These are phyloP conservation scores for Petasospora fabianii DNA, from an alignment of 1,139 yeast species.

Conservation along the genomic window DNA sequence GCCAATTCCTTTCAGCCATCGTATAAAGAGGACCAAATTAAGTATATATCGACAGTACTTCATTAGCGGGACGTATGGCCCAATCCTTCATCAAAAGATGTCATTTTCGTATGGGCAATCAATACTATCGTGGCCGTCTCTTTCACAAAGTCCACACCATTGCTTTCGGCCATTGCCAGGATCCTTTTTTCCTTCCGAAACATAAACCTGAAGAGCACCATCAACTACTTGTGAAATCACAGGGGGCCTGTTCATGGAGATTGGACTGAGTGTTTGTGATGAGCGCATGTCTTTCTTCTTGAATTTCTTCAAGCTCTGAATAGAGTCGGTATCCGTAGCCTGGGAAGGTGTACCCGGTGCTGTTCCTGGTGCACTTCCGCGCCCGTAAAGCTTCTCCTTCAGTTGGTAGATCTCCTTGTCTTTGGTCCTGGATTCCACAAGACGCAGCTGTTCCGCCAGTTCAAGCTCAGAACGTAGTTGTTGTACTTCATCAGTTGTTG, in stretches of 20 bases:
- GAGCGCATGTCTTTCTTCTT: slow-evolving; percentile 2
- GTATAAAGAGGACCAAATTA: background rate
- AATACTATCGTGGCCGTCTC: slow-evolving; percentile 80
- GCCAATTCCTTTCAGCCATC: too few relatives aligned
- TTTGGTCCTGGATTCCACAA: slow-evolving; percentile 23
- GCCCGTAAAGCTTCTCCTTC: slow-evolving; percentile 13
- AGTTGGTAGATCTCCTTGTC: slow-evolving; percentile 23
- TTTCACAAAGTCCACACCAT: slow-evolving; percentile 94
- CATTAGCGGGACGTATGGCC: too few relatives aligned
- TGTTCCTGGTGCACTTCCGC: slow-evolving; percentile 1
- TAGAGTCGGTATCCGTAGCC: background rate
- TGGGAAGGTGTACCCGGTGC: background rate
- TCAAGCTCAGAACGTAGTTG: slow-evolving; percentile 25
- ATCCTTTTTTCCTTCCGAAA: slow-evolving; percentile 48
- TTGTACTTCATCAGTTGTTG: slow-evolving; percentile 15
- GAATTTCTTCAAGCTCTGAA: background rate
- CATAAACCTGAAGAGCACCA: slow-evolving; percentile 50
- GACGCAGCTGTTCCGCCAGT: slow-evolving; percentile 20
- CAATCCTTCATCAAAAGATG: slow-evolving; percentile 24
- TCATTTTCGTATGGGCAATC: slow-evolving; percentile 76
- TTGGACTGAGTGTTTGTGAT: slow-evolving; percentile 9
- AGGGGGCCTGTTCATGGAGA: slow-evolving; percentile 21
- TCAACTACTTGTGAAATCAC: slow-evolving; percentile 27
- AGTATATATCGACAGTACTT: background rate
- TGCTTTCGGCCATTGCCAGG: slow-evolving; percentile 69